A percentile compares a stretch with the other conserved stretches of the same genome.
phyloP scores from a whole-genome alignment of 306 rosid species.

The Cucurbita argyrosperma region DNA sequence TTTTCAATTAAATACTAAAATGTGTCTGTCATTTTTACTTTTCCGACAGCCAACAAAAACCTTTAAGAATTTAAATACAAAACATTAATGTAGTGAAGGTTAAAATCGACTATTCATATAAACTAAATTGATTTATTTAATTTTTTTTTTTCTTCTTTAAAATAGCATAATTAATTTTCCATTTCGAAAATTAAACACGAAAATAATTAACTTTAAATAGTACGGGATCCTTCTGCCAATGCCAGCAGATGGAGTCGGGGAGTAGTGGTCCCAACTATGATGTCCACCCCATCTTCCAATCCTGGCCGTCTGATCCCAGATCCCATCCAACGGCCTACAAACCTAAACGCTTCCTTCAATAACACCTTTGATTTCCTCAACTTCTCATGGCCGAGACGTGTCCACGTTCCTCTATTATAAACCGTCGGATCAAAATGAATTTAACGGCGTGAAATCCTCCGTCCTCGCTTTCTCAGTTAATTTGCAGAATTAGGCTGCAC shows the following conservation, averaged over 20 bases:
- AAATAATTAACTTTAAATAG: background rate
- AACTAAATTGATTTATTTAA: too few species aligned
- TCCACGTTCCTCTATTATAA: background rate
- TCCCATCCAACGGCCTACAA: background rate
- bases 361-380: background rate
- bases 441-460: background rate
- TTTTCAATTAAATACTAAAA: too few species aligned
- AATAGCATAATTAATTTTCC: too few species aligned
- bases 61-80: too few species aligned
- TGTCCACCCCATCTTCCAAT: background rate
- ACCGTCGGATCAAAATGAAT: background rate
- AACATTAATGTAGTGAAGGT: too few species aligned
- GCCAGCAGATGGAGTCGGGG: background rate
- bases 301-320: background rate
- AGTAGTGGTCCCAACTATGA: background rate
- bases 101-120: too few species aligned
- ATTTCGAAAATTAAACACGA: too few species aligned
- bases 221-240: background rate
- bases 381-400: background rate
- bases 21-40: too few species aligned
- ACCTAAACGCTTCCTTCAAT: background rate
- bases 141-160: too few species aligned
- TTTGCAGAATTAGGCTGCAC: background rate
- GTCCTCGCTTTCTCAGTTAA: background rate
- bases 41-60: too few species aligned